Conservation (phyloP, 768 basidiomycete genomes). For the Lactifluus rugatus region DNA sequence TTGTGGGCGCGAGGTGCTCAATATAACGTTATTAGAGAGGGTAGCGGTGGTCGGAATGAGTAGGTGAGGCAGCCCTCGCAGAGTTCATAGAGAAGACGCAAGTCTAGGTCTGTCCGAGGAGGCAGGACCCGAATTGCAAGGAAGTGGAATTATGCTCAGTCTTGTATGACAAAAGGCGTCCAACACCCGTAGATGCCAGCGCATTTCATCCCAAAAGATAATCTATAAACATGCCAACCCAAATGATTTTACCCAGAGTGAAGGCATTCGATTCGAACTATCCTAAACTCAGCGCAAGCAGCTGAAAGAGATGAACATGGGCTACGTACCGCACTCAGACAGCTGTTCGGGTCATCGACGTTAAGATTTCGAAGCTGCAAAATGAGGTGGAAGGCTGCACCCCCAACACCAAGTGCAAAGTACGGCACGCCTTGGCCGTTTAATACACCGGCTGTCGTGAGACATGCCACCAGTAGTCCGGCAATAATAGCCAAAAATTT, state of each 20-base stretch:
- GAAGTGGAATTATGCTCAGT: no score
- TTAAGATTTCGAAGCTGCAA: slow-evolving; percentile 8
- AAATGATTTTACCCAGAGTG: slow-evolving; percentile 1
- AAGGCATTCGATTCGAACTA: slow-evolving; percentile 12
- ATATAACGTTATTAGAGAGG: no score
- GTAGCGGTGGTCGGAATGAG: no score
- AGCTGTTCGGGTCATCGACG: slow-evolving; percentile 3
- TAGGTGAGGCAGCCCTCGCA: no score
- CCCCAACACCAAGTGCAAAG: slow-evolving; percentile 6
- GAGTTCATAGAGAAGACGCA: no score
- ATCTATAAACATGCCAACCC: slow-evolving; percentile 7
- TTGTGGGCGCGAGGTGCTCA: no score
- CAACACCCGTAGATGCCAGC: slow-evolving; percentile 16
- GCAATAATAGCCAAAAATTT: slow-evolving; percentile 37
- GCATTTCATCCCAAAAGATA: neutral
- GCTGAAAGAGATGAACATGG: neutral
- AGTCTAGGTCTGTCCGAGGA: no score
- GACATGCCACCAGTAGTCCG: slow-evolving; percentile 19
- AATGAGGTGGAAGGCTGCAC: neutral
- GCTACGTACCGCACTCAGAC: neutral
- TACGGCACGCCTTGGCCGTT: slow-evolving; percentile 21
- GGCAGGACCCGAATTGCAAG: no score
- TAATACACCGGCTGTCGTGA: slow-evolving; percentile 24
- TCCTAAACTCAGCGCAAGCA: neutral
- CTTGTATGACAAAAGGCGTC: neutral